phyloP scores from a whole-genome alignment of 2,329 filamentous ascomycete genomes.

The Aureobasidium uvarum region DNA sequence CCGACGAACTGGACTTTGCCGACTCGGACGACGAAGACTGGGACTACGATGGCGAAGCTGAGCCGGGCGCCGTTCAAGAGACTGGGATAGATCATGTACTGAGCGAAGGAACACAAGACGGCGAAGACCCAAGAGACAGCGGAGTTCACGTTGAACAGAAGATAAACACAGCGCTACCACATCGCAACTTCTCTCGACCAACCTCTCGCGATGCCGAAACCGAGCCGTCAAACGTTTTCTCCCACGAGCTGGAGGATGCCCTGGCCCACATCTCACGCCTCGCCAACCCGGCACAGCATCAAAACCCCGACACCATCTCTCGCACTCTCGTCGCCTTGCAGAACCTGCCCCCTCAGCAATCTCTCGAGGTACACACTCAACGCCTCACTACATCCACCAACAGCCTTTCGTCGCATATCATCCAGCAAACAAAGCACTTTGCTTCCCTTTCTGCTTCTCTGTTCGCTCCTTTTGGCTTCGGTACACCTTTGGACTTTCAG shows the following conservation, averaged over 20 bases:
- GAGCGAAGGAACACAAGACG: conserved; percentile 31
- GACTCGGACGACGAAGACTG: conserved; percentile 48
- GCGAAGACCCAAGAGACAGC: conserved; percentile 46
- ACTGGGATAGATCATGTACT: conserved; percentile 26
- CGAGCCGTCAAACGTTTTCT: conserved; percentile 39
- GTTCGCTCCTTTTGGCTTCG: conserved; percentile 64
- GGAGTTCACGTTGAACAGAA: conserved; percentile 47
- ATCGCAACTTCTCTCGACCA: conserved; percentile 36
- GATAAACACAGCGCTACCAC: conserved; percentile 37
- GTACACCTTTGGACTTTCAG: conserved; percentile 62
- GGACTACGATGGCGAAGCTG: conserved; percentile 23
- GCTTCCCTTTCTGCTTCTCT: conserved; percentile 70
- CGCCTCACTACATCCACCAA: conserved; percentile 40
- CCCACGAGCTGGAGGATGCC: conserved; percentile 39
- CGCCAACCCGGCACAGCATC: conserved; percentile 33
- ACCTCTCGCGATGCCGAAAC: conserved; percentile 14
- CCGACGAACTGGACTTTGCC: conserved; percentile 75
- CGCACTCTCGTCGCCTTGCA: conserved; percentile 37
- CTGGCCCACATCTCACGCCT: conserved; percentile 39
- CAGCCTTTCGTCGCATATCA: conserved; percentile 66
- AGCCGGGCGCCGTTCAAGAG: not conserved
- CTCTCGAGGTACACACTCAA: conserved; percentile 37
- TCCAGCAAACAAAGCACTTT: conserved; percentile 71
- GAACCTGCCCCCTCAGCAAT: conserved; percentile 39
- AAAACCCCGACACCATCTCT: conserved; percentile 38